Evolutionary conservation across 768 basidiomycete species (phyloP).

Genomic region (Lactifluus rugatus): DNA sequence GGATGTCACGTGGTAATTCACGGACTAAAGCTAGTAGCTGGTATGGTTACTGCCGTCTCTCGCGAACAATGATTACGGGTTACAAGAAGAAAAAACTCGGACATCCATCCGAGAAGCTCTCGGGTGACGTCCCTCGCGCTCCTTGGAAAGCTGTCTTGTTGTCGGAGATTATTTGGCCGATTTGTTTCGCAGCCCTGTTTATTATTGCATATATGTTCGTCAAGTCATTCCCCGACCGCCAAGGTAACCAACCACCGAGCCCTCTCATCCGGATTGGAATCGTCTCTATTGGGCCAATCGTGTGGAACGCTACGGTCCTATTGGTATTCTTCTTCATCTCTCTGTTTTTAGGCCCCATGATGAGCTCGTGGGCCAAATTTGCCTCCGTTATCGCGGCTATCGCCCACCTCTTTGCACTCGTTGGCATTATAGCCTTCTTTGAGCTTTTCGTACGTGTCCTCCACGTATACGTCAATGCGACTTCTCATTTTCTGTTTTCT

Average conservation of each 20-base stretch:
- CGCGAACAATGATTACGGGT: constrained; percentile 94
- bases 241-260: constrained; percentile 61
- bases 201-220: constrained; percentile 85
- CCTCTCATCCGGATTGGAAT: constrained; percentile 83
- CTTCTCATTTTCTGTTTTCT: constrained; percentile 14
- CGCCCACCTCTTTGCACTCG: constrained; percentile 71
- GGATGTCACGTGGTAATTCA: constrained; percentile 99
- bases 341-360: constrained; percentile 86
- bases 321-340: constrained; percentile 82
- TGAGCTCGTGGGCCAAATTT: constrained; percentile 78
- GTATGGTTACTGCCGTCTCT: constrained; percentile 98
- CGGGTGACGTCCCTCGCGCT: constrained; percentile 89
- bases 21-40: constrained; percentile 94
- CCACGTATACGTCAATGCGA: constrained; percentile 23
- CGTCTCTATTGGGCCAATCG: constrained; percentile 85
- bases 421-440: constrained; percentile 85
- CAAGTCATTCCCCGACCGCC: constrained; percentile 71
- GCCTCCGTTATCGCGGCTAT: constrained; percentile 87
- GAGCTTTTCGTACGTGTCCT: constrained; percentile 77
- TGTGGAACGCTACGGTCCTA: constrained; percentile 89
- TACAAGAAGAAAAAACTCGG: constrained; percentile 99
- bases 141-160: constrained; percentile 76
- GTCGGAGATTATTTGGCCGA: constrained; percentile 75
- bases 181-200: constrained; percentile 68
- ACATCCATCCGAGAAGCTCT: constrained; percentile 94